A percentile compares a stretch with the other conserved stretches of the same genome.
These are phyloP conservation scores for Reticulomyxa filosa DNA, from an alignment of 78 protist species.

Conservation along the genomic window DNA sequence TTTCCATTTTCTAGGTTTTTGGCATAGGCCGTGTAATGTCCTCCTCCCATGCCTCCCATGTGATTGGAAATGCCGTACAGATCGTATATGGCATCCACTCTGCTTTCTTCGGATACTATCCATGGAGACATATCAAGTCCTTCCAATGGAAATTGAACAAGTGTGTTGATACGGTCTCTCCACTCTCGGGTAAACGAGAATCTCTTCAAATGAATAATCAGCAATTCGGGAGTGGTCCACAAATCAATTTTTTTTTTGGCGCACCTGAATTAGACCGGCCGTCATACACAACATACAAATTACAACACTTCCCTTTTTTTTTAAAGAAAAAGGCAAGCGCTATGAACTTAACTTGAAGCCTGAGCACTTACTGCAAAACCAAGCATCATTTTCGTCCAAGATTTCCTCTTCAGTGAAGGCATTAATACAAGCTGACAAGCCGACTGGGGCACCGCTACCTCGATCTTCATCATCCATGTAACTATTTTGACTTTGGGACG, in stretches of 20 bases:
- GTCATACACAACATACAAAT: too few relatives aligned
- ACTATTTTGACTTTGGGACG: too few relatives aligned
- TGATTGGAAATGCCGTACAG: background rate
- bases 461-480: too few relatives aligned
- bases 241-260: conserved; percentile 46
- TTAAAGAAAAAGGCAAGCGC: too few relatives aligned
- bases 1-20: background rate
- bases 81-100: background rate
- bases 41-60: conserved; percentile 4
- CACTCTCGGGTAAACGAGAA: too few relatives aligned
- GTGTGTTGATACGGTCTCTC: too few relatives aligned
- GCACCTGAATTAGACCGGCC: too few relatives aligned
- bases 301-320: too few relatives aligned
- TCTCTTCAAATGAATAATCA: background rate
- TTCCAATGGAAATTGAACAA: too few relatives aligned
- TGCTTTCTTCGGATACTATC: background rate
- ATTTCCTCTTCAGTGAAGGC: background rate
- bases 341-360: background rate
- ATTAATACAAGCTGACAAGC: background rate
- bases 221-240: conserved; percentile 37
- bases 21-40: conserved; percentile 6
- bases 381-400: background rate
- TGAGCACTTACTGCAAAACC: background rate
- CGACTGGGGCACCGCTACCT: too few relatives aligned
- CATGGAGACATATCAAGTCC: background rate